Evolutionary conservation across 176 grass and related monocot genomes (phyloP).

Genomic region (Raddia distichophylla): DNA sequence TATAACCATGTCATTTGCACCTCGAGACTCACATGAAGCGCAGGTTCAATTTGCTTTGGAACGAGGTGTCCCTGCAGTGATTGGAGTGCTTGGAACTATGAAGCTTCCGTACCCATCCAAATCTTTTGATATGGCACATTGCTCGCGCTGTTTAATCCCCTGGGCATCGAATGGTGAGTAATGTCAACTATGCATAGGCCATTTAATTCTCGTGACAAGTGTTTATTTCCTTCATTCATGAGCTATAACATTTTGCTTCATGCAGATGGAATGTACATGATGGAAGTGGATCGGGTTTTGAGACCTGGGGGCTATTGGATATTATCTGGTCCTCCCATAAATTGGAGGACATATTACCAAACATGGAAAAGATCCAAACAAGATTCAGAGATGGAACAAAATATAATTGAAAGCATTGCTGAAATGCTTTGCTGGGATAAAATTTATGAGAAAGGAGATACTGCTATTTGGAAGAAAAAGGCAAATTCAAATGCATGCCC

Average conservation of each 20-base stretch:
- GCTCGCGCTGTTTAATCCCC: constrained; percentile 73
- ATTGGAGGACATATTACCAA: constrained; percentile 66
- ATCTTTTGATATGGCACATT: constrained; percentile 85
- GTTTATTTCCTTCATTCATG: neutral
- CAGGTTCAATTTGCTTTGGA: constrained; percentile 83
- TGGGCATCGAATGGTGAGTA: constrained; percentile 82
- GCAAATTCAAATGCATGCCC: constrained; percentile 53
- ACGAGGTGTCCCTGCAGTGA: constrained; percentile 78
- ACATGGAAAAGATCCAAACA: constrained; percentile 63
- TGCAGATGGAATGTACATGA: constrained; percentile 85
- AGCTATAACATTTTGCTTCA: constrained; percentile 37
- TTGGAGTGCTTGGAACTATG: constrained; percentile 78
- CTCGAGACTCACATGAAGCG: constrained; percentile 67
- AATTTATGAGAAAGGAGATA: constrained; percentile 70
- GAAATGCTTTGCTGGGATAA: constrained; percentile 88
- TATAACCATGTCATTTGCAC: constrained; percentile 92
- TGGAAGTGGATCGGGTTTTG: constrained; percentile 82
- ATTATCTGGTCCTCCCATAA: constrained; percentile 77
- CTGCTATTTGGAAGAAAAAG: constrained; percentile 78
- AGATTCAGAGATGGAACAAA: constrained; percentile 59
- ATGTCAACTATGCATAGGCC: constrained; percentile 15
- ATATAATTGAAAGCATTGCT: constrained; percentile 60
- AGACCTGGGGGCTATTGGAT: constrained; percentile 89
- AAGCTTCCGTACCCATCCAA: constrained; percentile 80
- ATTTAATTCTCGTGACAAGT: neutral